Evolutionary conservation across 129 eudicot species (phyloP), one percentile per base, ranked within the genome.

Genomic region (Silybum marianum): DNA sequence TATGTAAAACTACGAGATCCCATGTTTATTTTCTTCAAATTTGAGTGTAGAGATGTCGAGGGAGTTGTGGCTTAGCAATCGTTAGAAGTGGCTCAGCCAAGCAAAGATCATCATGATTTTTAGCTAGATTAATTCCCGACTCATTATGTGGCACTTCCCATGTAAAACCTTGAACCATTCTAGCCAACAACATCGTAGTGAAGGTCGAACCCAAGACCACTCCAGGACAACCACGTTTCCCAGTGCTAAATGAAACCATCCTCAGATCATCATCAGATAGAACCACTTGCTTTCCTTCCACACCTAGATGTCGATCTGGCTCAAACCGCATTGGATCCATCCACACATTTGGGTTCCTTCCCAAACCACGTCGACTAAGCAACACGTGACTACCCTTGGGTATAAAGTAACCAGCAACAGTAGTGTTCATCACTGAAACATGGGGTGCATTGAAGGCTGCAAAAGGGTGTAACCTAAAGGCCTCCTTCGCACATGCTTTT

Each of bases 361-460:
- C 84, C 3, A 84, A 51, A 9, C 80, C 67, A 1, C 16, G 28
- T 21, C 80, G 75, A 22, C 82, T 77, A 39, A 83, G 66, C 1
- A 77, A 22, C 72, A 77, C 68, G 7, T 83, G 82, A 19, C 86
- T 83, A 34, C 86, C 86, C 73, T 83, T 76, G 8, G 86, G 86
- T 54, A 77, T 83, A 73, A 77, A 83, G 74, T 70, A 77, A 30
- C 78, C 78, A 12, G 62, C 68, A 26, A 83, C 82, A 10, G 7
- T 71, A 7, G 82, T 71, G 44, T 83, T 51, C 36, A 6, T 46
- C 5, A 32, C 8, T 14, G 86, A 21, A 25, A 83, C 74, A 77
- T 83, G 86, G 9, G 82, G 86, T 2, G 40, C 16, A 40, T 70
- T 21, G 32, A 83, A 77, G 19, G 85, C 66, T 51, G 28, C 73